Evolutionary conservation across 1,284 basidiomycete species (phyloP), one percentile per base, ranked within the genome.

Genomic region (Cryptococcus sp.): DNA sequence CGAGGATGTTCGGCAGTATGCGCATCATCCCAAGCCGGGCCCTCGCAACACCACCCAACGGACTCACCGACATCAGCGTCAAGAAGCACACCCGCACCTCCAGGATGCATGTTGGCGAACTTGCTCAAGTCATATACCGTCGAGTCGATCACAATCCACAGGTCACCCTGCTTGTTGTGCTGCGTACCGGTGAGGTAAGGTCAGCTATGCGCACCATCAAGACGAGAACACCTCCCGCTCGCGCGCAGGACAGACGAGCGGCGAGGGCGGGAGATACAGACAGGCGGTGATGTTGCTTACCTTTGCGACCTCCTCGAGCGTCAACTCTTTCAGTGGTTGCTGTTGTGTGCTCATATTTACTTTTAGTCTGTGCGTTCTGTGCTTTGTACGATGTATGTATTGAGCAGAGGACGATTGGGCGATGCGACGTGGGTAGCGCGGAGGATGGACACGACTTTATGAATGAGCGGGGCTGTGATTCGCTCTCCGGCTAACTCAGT

Each of bases 141-240:
- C 20, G 85, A 82, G 73, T 93, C 90, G 65, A 94, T 82, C 60
- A 91, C 82, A 63, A 91, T 78, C 88, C 89, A 93, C 61, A 91
- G 73, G 73, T 89, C 84, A 36, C 84, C 87, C 62, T 83, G 81
- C 70, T 83, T 85, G 80, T 88, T 87, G 77, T 91, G 89, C 87
- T 90, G 62, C 11, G 1, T 20, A 40, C 28, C 35, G 35, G 49
- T 33, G 28, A 33, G 4, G 9, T 15, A 13, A 18, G 3, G 20
- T 46, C 40, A 4, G 21, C 18, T 40, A 23, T 20, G 21, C 2
- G n/a, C 15, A 33, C 21, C 20, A 12, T n/a, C 33, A 0, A 18
- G 49, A 35, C 33, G 42, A 20, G 9, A 33, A 9, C 28, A 33
- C 28, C 28, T 33, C 28, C 28, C 28, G 28, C 9, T 9, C 37